Conservation (phyloP, 176 grass and related monocot species). For the Paspalum vaginatum region DNA sequence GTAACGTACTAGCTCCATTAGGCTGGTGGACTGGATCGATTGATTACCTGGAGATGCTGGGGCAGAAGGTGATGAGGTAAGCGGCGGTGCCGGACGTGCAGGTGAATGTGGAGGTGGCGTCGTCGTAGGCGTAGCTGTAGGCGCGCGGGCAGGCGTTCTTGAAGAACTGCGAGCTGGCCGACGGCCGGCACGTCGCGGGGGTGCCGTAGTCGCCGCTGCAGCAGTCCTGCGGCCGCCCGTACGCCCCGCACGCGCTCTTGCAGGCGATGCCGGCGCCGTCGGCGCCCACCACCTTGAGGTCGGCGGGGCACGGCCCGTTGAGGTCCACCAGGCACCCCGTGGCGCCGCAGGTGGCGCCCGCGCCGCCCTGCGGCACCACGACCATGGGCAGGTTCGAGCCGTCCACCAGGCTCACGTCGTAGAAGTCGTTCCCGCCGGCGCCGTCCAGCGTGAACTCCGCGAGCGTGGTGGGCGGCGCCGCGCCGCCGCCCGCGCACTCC, state of each 20-base stretch:
- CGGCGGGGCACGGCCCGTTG: constrained; percentile 60
- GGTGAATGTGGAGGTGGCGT: constrained; percentile 75
- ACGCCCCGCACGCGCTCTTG: constrained; percentile 81
- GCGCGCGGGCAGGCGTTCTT: constrained; percentile 66
- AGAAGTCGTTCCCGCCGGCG: constrained; percentile 65
- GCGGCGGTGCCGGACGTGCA: constrained; percentile 49
- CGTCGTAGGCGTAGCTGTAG: constrained; percentile 73
- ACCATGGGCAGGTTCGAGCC: constrained; percentile 74
- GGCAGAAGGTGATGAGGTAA: constrained; percentile 81
- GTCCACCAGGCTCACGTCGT: constrained; percentile 92
- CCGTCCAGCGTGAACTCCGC: constrained; percentile 69
- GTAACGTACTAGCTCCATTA: no score
- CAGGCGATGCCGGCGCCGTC: constrained; percentile 56
- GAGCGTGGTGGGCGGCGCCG: constrained; percentile 43
- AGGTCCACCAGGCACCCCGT: constrained; percentile 79
- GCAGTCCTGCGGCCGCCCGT: constrained; percentile 55
- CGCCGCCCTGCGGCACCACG: constrained; percentile 54
- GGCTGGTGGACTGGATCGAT: no score
- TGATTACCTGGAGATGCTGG: constrained; percentile 51
- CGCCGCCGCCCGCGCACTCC: constrained; percentile 51
- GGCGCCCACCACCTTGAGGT: constrained; percentile 49
- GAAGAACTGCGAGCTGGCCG: constrained; percentile 56
- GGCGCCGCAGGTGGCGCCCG: constrained; percentile 40
- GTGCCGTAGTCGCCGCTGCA: constrained; percentile 62
- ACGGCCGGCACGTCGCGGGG: constrained; percentile 60